These are phyloP conservation scores for Parastagonospora nodorum DNA, from an alignment of 2,329 filamentous ascomycete genomes.

Conservation along the genomic window DNA sequence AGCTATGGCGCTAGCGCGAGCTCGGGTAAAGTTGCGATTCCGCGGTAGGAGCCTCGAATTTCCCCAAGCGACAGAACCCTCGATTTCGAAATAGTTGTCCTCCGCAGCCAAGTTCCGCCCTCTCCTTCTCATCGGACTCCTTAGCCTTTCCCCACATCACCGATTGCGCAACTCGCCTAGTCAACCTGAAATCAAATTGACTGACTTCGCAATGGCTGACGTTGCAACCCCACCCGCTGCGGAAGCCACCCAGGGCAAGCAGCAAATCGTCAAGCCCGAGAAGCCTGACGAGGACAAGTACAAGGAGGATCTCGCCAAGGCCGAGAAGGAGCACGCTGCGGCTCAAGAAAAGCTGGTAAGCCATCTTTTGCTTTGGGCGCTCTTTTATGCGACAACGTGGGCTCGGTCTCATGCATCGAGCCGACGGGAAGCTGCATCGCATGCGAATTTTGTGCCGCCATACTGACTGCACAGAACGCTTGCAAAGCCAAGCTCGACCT, in stretches of 20 bases:
- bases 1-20: constrained; percentile 1
- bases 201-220: constrained; percentile 42
- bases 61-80: constrained; percentile 16
- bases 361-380: neutral
- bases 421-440: constrained; percentile 20
- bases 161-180: constrained; percentile 17
- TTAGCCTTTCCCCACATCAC: neutral
- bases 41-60: constrained; percentile 28
- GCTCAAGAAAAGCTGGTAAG: constrained; percentile 72
- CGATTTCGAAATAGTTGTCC: constrained; percentile 21
- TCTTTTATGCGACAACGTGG: neutral
- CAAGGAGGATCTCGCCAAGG: constrained; percentile 77
- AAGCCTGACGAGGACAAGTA: constrained; percentile 87
- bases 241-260: constrained; percentile 42
- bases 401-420: neutral
- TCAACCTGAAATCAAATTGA: constrained; percentile 17
- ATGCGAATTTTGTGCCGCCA: neutral
- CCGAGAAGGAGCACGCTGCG: constrained; percentile 84
- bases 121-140: neutral
- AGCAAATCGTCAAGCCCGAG: constrained; percentile 66
- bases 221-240: constrained; percentile 46
- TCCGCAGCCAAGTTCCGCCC: constrained; percentile 10
- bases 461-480: constrained; percentile 66
- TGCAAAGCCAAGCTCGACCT: constrained; percentile 87
- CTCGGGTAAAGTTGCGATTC: constrained; percentile 30